Evolutionary conservation across 805 yeast genomes (phyloP), one percentile per base, ranked within the genome.

Genomic region (Saturnispora ahearnii): DNA sequence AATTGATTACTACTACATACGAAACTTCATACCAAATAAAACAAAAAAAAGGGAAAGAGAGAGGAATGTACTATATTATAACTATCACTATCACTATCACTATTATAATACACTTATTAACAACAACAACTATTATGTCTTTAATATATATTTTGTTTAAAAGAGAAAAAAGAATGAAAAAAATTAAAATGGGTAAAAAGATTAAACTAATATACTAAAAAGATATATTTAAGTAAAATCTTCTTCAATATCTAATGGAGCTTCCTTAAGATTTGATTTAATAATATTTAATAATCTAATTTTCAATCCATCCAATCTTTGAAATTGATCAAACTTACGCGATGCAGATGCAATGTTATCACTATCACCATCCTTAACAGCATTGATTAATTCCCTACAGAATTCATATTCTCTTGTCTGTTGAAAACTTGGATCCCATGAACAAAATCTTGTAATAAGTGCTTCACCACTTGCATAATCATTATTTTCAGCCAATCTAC

Each of bases 291-390:
- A 74, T 46, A 93, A 71, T 29, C 85, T 80, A 11, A 96, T 87
- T 71, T 87, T 88, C 84, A 96, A 84, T 61, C 84, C 87, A 64
- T 93, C 99, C 50, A 93, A 77, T 65, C 88, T 88, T 55, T 81
- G 73, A 65, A 85, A 89, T 65, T 87, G 95, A 65, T 93, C 98
- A 60, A 70, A 93, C 55, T 86, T 93, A 62, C 75, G 85, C 21
- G 90, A 82, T 56, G 79, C 78, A 56, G 80, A 81, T 3, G 91
- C 78, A 60, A 88, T 79, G 44, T 72, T 74, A 60, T 91, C 90
- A 36, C 82, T 71, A 62, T 90, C 96, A 42, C 93, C 93, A 48
- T 81, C 82, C 48, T 80, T 77, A 47, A 86, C 82, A n/a, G 91
- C 81, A 38, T 80, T 84, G 32, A 87, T 72, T 33, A 93, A 65